Evolutionary conservation across 106 monocot genomes (phyloP).

Genomic region (Dioscorea alata): DNA sequence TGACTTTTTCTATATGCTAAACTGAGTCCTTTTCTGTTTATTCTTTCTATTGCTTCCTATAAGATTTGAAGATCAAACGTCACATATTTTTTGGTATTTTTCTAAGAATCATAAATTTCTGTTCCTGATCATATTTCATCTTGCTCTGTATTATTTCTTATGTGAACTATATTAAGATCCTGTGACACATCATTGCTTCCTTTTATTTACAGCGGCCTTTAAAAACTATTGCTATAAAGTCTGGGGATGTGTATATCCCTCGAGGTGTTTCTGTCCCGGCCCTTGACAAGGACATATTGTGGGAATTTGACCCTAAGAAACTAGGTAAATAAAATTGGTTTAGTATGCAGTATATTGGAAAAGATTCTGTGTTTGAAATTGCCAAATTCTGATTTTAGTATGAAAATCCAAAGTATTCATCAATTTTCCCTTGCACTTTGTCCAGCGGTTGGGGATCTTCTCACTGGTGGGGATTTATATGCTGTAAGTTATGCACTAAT

Average conservation of each 20-base stretch:
- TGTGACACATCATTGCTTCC: neutral
- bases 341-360: too few species aligned
- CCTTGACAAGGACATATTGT: slow-evolving; percentile 82
- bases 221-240: slow-evolving; percentile 93
- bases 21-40: too few species aligned
- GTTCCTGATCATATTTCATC: too few species aligned
- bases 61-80: too few species aligned
- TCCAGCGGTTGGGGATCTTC: slow-evolving; percentile 76
- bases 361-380: too few species aligned
- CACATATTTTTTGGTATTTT: too few species aligned
- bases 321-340: slow-evolving; percentile 32
- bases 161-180: too few species aligned
- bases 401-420: neutral
- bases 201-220: slow-evolving; percentile 59
- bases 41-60: too few species aligned
- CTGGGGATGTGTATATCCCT: slow-evolving; percentile 97
- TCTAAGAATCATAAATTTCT: too few species aligned
- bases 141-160: too few species aligned
- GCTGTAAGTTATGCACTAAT: slow-evolving; percentile 58
- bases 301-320: slow-evolving; percentile 94
- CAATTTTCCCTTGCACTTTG: slow-evolving; percentile 9
- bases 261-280: slow-evolving; percentile 99
- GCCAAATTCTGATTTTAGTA: too few species aligned
- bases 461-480: slow-evolving; percentile 97
- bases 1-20: too few species aligned